Conservation (phyloP, 164 flowering plant species). For the Euptelea pleiosperma region DNA sequence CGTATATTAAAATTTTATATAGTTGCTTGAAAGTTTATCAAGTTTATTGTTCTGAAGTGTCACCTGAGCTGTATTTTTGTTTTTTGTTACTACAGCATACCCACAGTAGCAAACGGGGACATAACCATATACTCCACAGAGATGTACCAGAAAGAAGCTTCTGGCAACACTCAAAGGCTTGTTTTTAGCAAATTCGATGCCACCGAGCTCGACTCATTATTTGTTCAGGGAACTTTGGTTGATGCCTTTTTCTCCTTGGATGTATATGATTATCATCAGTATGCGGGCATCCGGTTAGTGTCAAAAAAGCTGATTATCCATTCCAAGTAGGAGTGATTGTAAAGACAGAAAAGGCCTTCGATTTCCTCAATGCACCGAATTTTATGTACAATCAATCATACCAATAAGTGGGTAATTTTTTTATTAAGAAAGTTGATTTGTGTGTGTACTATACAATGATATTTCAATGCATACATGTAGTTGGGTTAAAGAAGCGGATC, state of each 20-base stretch:
- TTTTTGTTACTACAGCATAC: conserved; percentile 49
- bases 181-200: conserved; percentile 53
- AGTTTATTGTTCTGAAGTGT: not conserved
- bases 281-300: conserved; percentile 68
- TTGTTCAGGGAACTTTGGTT: conserved; percentile 48
- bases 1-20: not conserved
- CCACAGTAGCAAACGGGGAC: conserved; percentile 48
- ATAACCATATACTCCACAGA: conserved; percentile 48
- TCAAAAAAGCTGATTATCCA: conserved; percentile 41
- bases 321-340: conserved; percentile 18
- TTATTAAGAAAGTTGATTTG: too few relatives aligned
- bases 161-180: conserved; percentile 44
- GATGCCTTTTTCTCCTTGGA: conserved; percentile 72
- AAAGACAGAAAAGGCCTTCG: not conserved
- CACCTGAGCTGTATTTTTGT: not conserved
- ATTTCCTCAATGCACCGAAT: too few relatives aligned
- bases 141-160: conserved; percentile 60
- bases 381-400: too few relatives aligned
- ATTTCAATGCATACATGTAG: too few relatives aligned
- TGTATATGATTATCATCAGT: conserved; percentile 69
- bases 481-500: too few relatives aligned
- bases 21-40: not conserved
- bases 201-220: conserved; percentile 52
- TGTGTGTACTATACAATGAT: too few relatives aligned
- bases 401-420: too few relatives aligned